These are phyloP conservation scores for Sporothrix protearum DNA, from an alignment of 2,329 filamentous ascomycete species.

Conservation along the genomic window DNA sequence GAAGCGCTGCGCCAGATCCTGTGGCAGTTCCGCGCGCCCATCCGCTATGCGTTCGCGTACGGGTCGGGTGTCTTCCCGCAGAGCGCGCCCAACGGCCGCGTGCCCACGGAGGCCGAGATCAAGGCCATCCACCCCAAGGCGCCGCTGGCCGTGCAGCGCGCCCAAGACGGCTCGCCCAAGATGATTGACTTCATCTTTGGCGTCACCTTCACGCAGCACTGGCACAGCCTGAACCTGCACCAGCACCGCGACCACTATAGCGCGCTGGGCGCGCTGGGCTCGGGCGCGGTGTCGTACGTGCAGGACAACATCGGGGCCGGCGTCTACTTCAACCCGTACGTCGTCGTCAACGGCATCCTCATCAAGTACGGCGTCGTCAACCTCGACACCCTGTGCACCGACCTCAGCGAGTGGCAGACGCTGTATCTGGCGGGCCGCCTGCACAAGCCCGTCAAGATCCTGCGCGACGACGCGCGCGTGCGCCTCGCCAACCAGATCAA, in stretches of 20 bases:
- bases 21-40: constrained; percentile 87
- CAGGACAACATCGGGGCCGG: constrained; percentile 89
- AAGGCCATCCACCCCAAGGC: constrained; percentile 75
- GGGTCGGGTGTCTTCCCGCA: constrained; percentile 96
- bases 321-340: constrained; percentile 95
- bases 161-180: constrained; percentile 83
- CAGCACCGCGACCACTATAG: constrained; percentile 94
- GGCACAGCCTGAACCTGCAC: constrained; percentile 87
- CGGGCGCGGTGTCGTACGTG: constrained; percentile 75
- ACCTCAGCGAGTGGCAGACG: constrained; percentile 88
- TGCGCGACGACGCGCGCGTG: constrained; percentile 87
- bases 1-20: constrained; percentile 81
- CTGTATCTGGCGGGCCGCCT: constrained; percentile 93
- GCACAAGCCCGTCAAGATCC: constrained; percentile 96
- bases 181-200: constrained; percentile 99
- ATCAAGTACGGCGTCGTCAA: constrained; percentile 99
- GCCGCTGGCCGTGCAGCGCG: constrained; percentile 73
- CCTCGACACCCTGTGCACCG: constrained; percentile 79
- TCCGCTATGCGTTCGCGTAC: constrained; percentile 95
- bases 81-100: constrained; percentile 47
- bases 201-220: constrained; percentile 90
- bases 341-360: constrained; percentile 89
- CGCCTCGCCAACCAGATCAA: constrained; percentile 95
- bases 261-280: constrained; percentile 75
- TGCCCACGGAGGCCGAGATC: constrained; percentile 54